Base-by-base conservation (phyloP, 352 stramenopile genomes). In the Globisporangium cystogenes region DNA sequence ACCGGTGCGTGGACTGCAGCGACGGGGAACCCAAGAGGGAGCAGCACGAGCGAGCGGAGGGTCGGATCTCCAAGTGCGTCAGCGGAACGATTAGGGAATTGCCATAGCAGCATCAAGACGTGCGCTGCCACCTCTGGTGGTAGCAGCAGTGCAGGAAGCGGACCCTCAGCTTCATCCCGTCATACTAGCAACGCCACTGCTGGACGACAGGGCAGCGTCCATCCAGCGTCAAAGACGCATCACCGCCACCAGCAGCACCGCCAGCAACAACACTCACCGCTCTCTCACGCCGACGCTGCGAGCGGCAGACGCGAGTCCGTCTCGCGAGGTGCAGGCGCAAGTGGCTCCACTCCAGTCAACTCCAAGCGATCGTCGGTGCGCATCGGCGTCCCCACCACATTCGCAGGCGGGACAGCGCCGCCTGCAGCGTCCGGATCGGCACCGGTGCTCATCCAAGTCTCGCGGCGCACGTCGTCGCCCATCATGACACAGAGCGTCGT, bases 361-460 rank as follows among this genome's bases (percentile, higher is more conserved):
- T 24, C 11, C 51, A 70, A 67, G 46, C 42, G 37, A 0, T 24
- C 48, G n/a, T 53, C 42, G 1, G 53, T 58, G 37, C 40, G 47
- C 31, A 55, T 60, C 20, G 55, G 29, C 11, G 48, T 51, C 0
- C 55, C 46, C 0, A 53, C 40, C 23, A 54, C 46, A 12, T 47
- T 35, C 8, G 23, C 43, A 20, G 43, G 52, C 5, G 36, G 12
- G 18, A 2, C 33, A 18, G 33, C 14, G 12, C 33, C 48, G 6
- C 43, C 23, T 18, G 15, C 47, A 27, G 20, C 14, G 23, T 18
- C 24, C 18, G 40, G n/a, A n/a, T 12, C 40, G 1, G 12, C 60
- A 4, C 62, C 72, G 4, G 71, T 86, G 23, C 50, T 88, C 7
- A 51, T 85, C 21, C 70, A 81, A 26, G 77, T 88, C 8, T 88